Evolutionary conservation across 371 early-diverging fungal genomes (phyloP).

Genomic region (Capniomyces stellatus): DNA sequence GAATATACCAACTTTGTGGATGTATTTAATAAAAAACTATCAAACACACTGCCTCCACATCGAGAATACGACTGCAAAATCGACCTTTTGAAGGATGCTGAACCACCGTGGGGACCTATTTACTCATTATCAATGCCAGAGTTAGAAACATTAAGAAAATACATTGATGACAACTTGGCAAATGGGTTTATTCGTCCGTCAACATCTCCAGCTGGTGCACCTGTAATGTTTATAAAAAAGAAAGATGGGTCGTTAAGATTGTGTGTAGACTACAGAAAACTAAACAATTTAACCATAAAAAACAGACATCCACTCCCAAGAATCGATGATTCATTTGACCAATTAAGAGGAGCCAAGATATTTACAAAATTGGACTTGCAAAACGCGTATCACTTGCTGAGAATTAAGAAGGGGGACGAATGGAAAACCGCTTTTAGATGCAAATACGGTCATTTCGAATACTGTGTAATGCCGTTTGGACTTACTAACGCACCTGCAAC

Average conservation of each 20-base stretch:
- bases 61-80: neutral
- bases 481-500: slow-evolving; percentile 25
- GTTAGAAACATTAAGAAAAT: neutral
- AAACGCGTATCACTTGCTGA: slow-evolving; percentile 23
- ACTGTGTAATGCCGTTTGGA: slow-evolving; percentile 32
- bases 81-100: neutral
- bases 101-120: neutral
- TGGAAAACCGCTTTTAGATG: slow-evolving; percentile 33
- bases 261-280: slow-evolving; percentile 19
- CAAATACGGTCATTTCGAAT: slow-evolving; percentile 25
- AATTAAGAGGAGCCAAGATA: neutral
- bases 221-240: slow-evolving; percentile 28
- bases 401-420: slow-evolving; percentile 9
- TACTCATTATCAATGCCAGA: neutral
- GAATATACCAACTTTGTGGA: neutral
- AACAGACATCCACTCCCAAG: slow-evolving; percentile 19
- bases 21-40: neutral
- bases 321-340: slow-evolving; percentile 20
- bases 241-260: slow-evolving; percentile 20
- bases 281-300: slow-evolving; percentile 19
- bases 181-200: slow-evolving; percentile 7
- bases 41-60: neutral
- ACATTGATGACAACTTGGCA: neutral
- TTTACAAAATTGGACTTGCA: slow-evolving; percentile 21
- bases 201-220: slow-evolving; percentile 11